A percentile compares a stretch with the other conserved stretches of the same genome.
Conservation (phyloP, 768 basidiomycete genomes). For the Hericium erinaceus region DNA sequence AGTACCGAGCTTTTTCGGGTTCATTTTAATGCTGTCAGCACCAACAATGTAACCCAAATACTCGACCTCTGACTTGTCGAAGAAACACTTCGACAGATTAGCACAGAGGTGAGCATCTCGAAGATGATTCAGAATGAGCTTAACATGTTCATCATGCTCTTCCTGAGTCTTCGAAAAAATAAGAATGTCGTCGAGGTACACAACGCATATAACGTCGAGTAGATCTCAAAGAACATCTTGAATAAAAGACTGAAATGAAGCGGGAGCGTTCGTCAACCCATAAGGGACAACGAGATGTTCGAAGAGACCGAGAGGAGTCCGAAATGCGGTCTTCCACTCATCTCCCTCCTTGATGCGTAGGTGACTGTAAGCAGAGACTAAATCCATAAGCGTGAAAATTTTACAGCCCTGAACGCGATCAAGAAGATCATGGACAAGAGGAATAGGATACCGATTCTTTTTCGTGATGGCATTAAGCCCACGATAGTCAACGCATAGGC, state of each 20-base stretch:
- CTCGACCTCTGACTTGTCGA: conserved; percentile 20
- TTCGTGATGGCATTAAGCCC: conserved; percentile 25
- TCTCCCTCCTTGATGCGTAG: conserved; percentile 19
- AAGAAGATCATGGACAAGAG: conserved; percentile 21
- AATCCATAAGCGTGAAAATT: conserved; percentile 22
- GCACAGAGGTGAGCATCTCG: conserved; percentile 21
- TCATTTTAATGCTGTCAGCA: conserved; percentile 24
- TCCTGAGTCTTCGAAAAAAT: conserved; percentile 9
- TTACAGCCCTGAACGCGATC: conserved; percentile 16
- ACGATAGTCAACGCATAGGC: conserved; percentile 20
- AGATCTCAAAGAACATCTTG: conserved; percentile 1
- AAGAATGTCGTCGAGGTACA: neutral
- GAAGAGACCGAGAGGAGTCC: conserved; percentile 4
- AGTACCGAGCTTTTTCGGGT: conserved; percentile 27
- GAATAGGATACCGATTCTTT: conserved; percentile 26
- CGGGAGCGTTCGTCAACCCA: conserved; percentile 19
- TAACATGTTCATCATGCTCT: conserved; percentile 13
- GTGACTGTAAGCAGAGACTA: conserved; percentile 26
- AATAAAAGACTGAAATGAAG: conserved; percentile 21
- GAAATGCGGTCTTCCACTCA: conserved; percentile 24
- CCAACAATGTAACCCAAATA: conserved; percentile 29
- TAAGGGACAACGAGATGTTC: conserved; percentile 21
- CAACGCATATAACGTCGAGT: neutral
- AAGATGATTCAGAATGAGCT: conserved; percentile 18
- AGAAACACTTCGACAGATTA: conserved; percentile 26